Base-by-base conservation (phyloP, 2,329 filamentous ascomycete species). In the Rutstroemia sydowiana region DNA sequence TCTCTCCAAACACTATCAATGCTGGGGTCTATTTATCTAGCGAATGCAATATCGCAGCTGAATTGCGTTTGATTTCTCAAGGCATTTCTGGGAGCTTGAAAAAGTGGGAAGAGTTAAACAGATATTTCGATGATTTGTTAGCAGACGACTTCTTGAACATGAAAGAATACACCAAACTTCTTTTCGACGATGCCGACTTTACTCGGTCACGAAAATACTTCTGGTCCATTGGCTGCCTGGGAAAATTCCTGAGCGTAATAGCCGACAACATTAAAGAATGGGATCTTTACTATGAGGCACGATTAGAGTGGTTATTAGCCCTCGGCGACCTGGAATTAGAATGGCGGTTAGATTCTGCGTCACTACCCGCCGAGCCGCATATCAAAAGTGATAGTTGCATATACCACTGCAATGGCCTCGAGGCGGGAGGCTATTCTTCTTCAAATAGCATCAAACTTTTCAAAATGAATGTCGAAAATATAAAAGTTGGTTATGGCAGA, bases 171-270 rank as follows among this genome's bases (percentile, higher is more conserved):
- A 5, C 23, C 10, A 41, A 41, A 28, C 28, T 42, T 9, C 28
- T 52, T 13, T 52, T 52, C 21, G 43, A 52, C 11, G 43, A 52
- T 26, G 49, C 41, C 18, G 28, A 21, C 14, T 52, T 45, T 36
- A 45, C 41, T n/a, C 30, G 48, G 11, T 47, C 43, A 5, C 16
- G 26, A 20, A 51, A 40, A n/a, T 51, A 46, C 8, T 46, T 46
- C 20, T 46, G 43, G 48, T 30, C 31, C 3, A 34, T 51, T 18
- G 49, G 49, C 20, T 46, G 42, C 28, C 28, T 51, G 1, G 21
- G n/a, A 23, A 28, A 32, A 13, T 46, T 51, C n/a, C 26, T 32
- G 13, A 41, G 30, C 13, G 36, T 36, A 5, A 26, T 46, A n/a
- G n/a, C 23, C 5, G 49, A 46, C 18, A 46, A 40, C 20, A 46